Evolutionary conservation across 2,329 filamentous ascomycete genomes (phyloP).

Genomic region (Nectriaceae sp.): DNA sequence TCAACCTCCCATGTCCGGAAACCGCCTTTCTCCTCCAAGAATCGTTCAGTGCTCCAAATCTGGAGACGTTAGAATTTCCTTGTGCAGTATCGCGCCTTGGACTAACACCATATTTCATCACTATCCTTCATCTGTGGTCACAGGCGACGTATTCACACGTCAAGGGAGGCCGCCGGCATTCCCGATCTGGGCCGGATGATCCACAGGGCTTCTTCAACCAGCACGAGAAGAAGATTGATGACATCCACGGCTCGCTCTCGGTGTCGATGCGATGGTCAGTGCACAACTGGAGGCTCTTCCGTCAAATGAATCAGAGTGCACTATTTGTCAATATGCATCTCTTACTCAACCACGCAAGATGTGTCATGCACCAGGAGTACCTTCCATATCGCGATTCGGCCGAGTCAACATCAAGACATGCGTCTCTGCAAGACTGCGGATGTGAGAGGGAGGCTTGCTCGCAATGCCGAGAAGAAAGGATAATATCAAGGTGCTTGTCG

Average conservation of each 20-base stretch:
- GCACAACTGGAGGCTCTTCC: background rate
- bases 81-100: background rate
- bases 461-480: background rate
- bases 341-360: background rate
- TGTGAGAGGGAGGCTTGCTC: background rate
- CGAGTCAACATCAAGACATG: background rate
- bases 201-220: background rate
- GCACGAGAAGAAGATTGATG: background rate
- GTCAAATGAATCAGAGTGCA: background rate
- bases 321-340: background rate
- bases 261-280: background rate
- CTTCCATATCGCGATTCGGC: background rate
- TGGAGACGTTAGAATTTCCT: background rate
- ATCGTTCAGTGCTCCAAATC: background rate
- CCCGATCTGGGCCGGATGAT: background rate
- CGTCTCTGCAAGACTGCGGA: background rate
- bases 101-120: background rate
- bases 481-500: background rate
- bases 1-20: background rate
- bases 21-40: background rate
- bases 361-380: background rate
- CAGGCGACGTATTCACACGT: background rate
- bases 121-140: background rate
- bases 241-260: background rate
- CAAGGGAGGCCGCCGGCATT: background rate